These are phyloP conservation scores for Diversispora eburnea DNA, from an alignment of 192 early-diverging fungal genomes.

Conservation along the genomic window DNA sequence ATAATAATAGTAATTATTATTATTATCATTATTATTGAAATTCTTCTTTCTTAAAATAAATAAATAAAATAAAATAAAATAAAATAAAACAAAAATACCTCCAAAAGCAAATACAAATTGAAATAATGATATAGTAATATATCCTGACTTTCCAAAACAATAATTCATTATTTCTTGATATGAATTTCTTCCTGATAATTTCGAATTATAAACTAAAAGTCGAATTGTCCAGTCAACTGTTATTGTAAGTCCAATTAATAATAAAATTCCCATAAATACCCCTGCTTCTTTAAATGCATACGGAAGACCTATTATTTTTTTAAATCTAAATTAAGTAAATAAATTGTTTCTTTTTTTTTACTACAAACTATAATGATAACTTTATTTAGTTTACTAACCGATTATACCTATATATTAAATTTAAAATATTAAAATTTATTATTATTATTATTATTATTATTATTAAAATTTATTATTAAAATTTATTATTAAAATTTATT, in stretches of 20 bases:
- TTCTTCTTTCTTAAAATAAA: too few relatives aligned
- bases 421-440: too few relatives aligned
- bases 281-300: constrained; percentile 83
- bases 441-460: too few relatives aligned
- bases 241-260: constrained; percentile 49
- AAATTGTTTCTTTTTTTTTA: background rate
- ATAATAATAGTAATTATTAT: background rate
- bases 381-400: constrained; percentile 5
- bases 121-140: constrained; percentile 78
- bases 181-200: constrained; percentile 70
- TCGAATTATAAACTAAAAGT: constrained; percentile 67
- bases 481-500: too few relatives aligned
- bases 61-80: too few relatives aligned
- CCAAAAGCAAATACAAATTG: constrained; percentile 94
- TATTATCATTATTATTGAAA: too few relatives aligned
- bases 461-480: too few relatives aligned
- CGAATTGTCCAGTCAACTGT: constrained; percentile 76
- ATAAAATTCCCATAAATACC: constrained; percentile 47
- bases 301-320: constrained; percentile 63
- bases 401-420: constrained; percentile 27
- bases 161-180: constrained; percentile 83
- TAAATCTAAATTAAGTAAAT: background rate
- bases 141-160: constrained; percentile 77
- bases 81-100: constrained; percentile 52
- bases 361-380: too few relatives aligned